A percentile compares a stretch with the other conserved stretches of the same genome.
phyloP scores from a whole-genome alignment of 768 basidiomycete species.

The Lyophyllum atratum region DNA sequence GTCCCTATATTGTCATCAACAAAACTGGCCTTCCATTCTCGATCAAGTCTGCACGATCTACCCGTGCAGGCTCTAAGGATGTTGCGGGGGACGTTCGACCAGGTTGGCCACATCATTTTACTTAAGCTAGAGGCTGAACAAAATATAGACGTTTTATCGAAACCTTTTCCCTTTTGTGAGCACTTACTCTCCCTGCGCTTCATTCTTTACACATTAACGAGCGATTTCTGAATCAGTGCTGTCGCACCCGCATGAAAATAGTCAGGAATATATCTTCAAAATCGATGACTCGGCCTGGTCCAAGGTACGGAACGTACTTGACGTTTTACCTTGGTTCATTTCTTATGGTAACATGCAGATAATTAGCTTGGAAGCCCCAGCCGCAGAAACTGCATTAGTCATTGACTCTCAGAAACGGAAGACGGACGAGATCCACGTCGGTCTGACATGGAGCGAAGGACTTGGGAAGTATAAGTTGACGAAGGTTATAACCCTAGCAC shows the following conservation, averaged over 20 bases:
- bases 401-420: slow-evolving; percentile 64
- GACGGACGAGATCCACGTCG: slow-evolving; percentile 74
- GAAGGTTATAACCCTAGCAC: slow-evolving; percentile 89
- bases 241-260: slow-evolving; percentile 77
- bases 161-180: slow-evolving; percentile 81
- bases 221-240: slow-evolving; percentile 56
- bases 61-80: slow-evolving; percentile 67
- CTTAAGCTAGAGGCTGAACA: neutral
- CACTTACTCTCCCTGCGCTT: neutral
- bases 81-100: slow-evolving; percentile 79
- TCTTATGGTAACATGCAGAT: slow-evolving; percentile 40
- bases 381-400: slow-evolving; percentile 84
- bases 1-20: slow-evolving; percentile 88
- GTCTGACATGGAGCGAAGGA: slow-evolving; percentile 91
- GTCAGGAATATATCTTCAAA: slow-evolving; percentile 82
- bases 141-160: slow-evolving; percentile 12
- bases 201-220: neutral
- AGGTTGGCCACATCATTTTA: slow-evolving; percentile 42
- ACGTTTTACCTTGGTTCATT: neutral
- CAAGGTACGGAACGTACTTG: slow-evolving; percentile 48
- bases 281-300: slow-evolving; percentile 89
- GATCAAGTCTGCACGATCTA: slow-evolving; percentile 63
- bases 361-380: slow-evolving; percentile 89
- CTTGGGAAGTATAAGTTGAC: slow-evolving; percentile 96
- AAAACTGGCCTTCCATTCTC: slow-evolving; percentile 88